phyloP scores from a whole-genome alignment of 1,284 basidiomycete genomes.

The Boletus semigastroideus region DNA sequence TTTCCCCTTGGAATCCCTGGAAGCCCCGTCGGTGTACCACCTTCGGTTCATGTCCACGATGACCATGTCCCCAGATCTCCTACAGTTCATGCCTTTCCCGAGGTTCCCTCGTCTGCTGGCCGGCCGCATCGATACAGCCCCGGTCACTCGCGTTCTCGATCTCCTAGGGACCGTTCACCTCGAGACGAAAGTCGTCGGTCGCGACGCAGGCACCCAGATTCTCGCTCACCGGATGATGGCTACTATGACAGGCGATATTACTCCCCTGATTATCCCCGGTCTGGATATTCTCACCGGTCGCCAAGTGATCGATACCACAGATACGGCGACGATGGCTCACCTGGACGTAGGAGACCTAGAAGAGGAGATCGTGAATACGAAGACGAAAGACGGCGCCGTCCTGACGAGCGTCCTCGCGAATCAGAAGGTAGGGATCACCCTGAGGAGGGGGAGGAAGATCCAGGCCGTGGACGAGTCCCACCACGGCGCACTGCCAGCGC shows the following conservation, averaged over 20 bases:
- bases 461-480: not conserved
- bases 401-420: not conserved
- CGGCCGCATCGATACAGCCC: slow-evolving; percentile 9
- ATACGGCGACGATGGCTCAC: slow-evolving; percentile 14
- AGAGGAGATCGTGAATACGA: slow-evolving; percentile 1
- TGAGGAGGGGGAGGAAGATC: slow-evolving; percentile 10
- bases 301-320: slow-evolving; percentile 10
- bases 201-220: slow-evolving; percentile 7
- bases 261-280: slow-evolving; percentile 11
- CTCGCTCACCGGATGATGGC: slow-evolving; percentile 22
- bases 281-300: slow-evolving; percentile 8
- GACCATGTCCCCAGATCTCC: slow-evolving; percentile 21
- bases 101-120: slow-evolving; percentile 2
- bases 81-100: slow-evolving; percentile 17
- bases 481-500: slow-evolving; percentile 17
- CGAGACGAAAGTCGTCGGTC: slow-evolving; percentile 10
- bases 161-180: slow-evolving; percentile 10
- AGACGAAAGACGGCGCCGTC: slow-evolving; percentile 2
- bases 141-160: slow-evolving; percentile 16
- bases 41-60: slow-evolving; percentile 9
- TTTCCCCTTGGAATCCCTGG: slow-evolving; percentile 12
- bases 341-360: not conserved
- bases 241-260: slow-evolving; percentile 2
- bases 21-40: slow-evolving; percentile 13
- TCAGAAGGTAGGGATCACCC: not conserved